Evolutionary conservation across 306 rosid genomes (phyloP).

Genomic region (Heteromeles arbutifolia): DNA sequence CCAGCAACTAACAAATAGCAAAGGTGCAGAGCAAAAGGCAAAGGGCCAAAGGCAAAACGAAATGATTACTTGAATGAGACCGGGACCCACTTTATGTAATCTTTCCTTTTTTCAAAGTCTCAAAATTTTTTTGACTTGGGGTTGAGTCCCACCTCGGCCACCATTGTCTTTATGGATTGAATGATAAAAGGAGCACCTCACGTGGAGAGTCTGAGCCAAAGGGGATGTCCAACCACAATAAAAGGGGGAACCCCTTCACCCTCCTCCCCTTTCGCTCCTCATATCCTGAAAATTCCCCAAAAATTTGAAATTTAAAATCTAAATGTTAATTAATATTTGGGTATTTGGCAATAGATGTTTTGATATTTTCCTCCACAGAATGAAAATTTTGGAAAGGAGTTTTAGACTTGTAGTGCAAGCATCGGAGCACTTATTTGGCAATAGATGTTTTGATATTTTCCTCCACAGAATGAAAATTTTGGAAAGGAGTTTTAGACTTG

Average conservation of each 20-base stretch:
- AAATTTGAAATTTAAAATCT: neutral
- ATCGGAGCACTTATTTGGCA: no score
- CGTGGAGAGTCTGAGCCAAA: slow-evolving; percentile 98
- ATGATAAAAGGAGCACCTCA: slow-evolving; percentile 98
- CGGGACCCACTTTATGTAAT: slow-evolving; percentile 58
- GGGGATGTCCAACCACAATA: slow-evolving; percentile 83
- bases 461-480: neutral
- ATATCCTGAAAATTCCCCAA: neutral
- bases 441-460: neutral
- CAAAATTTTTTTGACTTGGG: slow-evolving; percentile 67
- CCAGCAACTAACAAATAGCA: slow-evolving; percentile 13
- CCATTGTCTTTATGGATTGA: slow-evolving; percentile 93
- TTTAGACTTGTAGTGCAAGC: neutral
- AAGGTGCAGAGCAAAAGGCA: slow-evolving; percentile 65
- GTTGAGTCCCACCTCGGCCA: slow-evolving; percentile 80
- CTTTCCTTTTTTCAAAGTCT: slow-evolving; percentile 67
- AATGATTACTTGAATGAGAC: slow-evolving; percentile 76
- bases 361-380: neutral
- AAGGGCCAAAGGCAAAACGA: slow-evolving; percentile 56
- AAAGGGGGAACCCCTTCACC: slow-evolving; percentile 27
- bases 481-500: neutral
- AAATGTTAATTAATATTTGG: neutral
- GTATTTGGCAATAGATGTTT: neutral
- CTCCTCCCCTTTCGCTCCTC: neutral
- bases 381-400: neutral